phyloP scores from a whole-genome alignment of 768 basidiomycete species.

The Tricholoma terreum region DNA sequence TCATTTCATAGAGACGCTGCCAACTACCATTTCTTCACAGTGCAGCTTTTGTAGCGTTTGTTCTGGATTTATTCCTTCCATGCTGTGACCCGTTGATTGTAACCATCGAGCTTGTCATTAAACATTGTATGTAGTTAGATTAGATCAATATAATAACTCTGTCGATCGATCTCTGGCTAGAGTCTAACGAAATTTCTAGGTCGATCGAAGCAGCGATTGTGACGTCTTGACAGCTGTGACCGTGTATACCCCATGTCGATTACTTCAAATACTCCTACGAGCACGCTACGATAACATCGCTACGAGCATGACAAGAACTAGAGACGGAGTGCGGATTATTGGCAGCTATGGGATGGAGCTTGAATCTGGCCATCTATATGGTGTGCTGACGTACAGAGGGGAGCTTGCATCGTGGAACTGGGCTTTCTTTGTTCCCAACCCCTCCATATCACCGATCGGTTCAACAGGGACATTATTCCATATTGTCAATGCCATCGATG shows the following conservation, averaged over 20 bases:
- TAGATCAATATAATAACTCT: too few species aligned
- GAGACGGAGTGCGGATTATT: neutral
- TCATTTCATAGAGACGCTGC: neutral
- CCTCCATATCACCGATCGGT: conserved; percentile 37
- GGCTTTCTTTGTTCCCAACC: conserved; percentile 46
- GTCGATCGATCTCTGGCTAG: too few species aligned
- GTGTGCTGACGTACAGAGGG: conserved; percentile 42
- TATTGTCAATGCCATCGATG: conserved; percentile 33
- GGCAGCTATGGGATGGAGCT: conserved; percentile 23
- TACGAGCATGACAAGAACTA: neutral
- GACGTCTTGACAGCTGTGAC: neutral
- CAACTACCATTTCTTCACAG: too few species aligned
- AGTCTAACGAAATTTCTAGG: neutral
- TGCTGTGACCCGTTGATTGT: too few species aligned
- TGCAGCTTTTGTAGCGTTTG: too few species aligned
- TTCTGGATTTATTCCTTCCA: too few species aligned
- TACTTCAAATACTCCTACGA: neutral
- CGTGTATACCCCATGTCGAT: neutral
- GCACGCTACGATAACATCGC: neutral
- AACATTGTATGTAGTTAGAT: too few species aligned
- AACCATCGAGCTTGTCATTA: too few species aligned
- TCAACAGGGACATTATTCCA: conserved; percentile 43
- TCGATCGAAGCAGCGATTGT: neutral
- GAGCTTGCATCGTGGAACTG: conserved; percentile 50
- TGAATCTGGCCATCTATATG: conserved; percentile 40